These are phyloP conservation scores for Corchorus capsularis DNA, from an alignment of 345 rosid genomes.

Conservation along the genomic window DNA sequence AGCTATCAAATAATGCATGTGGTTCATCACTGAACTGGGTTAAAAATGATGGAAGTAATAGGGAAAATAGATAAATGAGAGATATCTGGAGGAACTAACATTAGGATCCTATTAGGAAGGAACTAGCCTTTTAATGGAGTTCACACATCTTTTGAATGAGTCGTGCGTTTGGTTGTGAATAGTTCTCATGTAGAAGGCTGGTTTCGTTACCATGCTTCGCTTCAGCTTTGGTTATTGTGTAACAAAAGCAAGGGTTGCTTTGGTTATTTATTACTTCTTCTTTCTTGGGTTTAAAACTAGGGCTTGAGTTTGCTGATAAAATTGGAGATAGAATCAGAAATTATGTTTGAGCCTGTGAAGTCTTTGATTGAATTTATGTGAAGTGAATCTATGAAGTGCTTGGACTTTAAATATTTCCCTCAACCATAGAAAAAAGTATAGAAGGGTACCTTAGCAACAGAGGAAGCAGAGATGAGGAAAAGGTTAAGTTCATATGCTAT, in stretches of 20 bases:
- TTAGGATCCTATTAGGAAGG: background rate
- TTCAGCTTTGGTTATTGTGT: background rate
- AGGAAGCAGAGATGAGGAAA: constrained; percentile 1
- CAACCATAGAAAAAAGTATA: background rate
- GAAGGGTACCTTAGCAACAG: background rate
- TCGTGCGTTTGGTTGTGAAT: background rate
- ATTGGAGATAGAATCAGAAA: background rate
- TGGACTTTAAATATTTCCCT: background rate
- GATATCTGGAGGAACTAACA: background rate
- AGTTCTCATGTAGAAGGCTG: background rate
- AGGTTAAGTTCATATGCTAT: background rate
- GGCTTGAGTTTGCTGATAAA: background rate
- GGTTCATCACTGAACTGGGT: background rate
- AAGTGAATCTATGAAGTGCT: background rate
- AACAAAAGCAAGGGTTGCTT: background rate
- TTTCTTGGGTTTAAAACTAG: background rate
- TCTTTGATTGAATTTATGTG: background rate
- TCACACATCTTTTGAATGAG: background rate
- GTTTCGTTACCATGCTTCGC: background rate
- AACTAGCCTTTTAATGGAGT: background rate
- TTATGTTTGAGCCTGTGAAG: background rate
- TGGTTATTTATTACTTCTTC: background rate
- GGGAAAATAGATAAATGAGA: background rate
- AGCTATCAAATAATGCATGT: background rate
- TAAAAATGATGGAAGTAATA: background rate